Evolutionary conservation across 1,284 basidiomycete species (phyloP), one percentile per base, ranked within the genome.

Genomic region (Crucibulum parvulum): DNA sequence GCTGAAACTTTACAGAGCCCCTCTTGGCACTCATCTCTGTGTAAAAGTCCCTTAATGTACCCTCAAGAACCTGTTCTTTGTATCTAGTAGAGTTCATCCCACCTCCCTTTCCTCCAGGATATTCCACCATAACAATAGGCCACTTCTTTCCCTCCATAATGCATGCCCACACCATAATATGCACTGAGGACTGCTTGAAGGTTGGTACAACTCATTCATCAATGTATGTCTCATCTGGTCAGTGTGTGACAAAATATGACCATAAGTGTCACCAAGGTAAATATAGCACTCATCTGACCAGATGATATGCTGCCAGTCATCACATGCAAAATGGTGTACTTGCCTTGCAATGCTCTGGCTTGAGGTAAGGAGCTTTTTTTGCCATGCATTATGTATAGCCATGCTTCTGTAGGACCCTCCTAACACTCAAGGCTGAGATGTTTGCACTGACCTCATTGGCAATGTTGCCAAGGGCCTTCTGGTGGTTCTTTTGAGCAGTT

Each of bases 371-470:
- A n/a, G 68, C 68, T 47, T 58, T 63, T 41, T 56, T 52, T 7
- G 67, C 70, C 50, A 72, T 64, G 7, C 64, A 45, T 37, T 62
- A 37, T 43, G 67, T 63, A 39, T 67, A 69, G 36, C 66, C 69
- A 34, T 61, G 18, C 8, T 59, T 35, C 1, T 45, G 58, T 11
- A 66, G 54, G 47, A 65, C 55, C 10, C 58, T 24, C 10, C 63
- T 37, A 55, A 71, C 56, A 34, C 63, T 71, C 6, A 47, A 51
- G 5, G 48, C 56, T 6, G 34, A 18, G 15, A 53, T 36, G n/a
- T 16, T 9, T 8, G 37, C 11, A 9, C 38, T 6, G 6, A 39
- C 15, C 16, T 37, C 31, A 36, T 53, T 53, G 10, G 36, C 34
- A 53, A 53, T 53, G 34, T 53, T 37, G 24, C 34, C 10, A 39